phyloP scores from a whole-genome alignment of 1,139 yeast genomes.

The Petasospora rhodanensis region DNA sequence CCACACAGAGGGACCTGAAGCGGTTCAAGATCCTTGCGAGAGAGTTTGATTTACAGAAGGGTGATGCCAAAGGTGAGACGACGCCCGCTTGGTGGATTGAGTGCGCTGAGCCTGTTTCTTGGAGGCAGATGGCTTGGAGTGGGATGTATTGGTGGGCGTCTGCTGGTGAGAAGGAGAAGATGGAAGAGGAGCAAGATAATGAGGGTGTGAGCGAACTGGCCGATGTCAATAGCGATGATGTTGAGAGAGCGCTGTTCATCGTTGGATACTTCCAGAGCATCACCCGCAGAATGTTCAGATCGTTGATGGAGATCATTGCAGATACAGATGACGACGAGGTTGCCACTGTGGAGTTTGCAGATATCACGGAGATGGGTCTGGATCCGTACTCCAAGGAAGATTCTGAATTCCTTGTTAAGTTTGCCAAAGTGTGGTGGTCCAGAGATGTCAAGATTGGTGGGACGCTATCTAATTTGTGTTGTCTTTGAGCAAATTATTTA shows the following conservation, averaged over 20 bases:
- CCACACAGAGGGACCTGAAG: constrained; percentile 35
- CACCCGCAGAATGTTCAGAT: constrained; percentile 35
- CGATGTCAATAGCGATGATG: constrained; percentile 26
- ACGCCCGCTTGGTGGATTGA: constrained; percentile 42
- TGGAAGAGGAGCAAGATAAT: constrained; percentile 31
- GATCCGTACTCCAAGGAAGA: constrained; percentile 66
- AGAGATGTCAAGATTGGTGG: constrained; percentile 34
- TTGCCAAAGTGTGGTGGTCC: constrained; percentile 57
- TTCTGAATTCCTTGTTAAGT: constrained; percentile 47
- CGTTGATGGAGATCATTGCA: constrained; percentile 28
- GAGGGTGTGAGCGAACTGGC: constrained; percentile 25
- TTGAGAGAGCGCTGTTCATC: constrained; percentile 31
- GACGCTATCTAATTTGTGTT: constrained; percentile 32
- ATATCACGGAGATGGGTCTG: constrained; percentile 65
- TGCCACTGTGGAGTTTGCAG: constrained; percentile 38
- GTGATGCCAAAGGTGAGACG: constrained; percentile 27
- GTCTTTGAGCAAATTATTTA: too few species aligned
- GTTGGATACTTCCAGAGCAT: constrained; percentile 55
- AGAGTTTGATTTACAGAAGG: constrained; percentile 26
- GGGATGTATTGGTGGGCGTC: constrained; percentile 84
- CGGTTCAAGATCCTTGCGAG: constrained; percentile 29
- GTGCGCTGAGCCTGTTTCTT: constrained; percentile 50
- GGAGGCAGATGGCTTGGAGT: constrained; percentile 65
- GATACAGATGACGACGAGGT: constrained; percentile 8
- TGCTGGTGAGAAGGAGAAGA: constrained; percentile 57